These are phyloP conservation scores for Lepidium didymum DNA, from an alignment of 345 rosid genomes.

Conservation along the genomic window DNA sequence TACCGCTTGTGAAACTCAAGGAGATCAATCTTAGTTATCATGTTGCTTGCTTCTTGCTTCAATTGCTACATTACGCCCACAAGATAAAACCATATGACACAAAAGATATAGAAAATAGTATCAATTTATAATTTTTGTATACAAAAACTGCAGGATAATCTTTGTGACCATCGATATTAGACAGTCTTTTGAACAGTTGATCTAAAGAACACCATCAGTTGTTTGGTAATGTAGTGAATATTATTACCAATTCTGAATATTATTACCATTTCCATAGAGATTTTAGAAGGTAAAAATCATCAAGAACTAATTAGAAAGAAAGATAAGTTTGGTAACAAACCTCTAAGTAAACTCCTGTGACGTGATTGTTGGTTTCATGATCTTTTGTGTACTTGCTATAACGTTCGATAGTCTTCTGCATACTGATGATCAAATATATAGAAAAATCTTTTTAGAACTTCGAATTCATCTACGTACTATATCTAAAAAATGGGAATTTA, in stretches of 20 bases:
- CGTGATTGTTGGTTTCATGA: constrained; percentile 14
- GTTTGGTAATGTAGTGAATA: neutral
- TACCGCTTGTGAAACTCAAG: constrained; percentile 54
- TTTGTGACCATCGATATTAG: neutral
- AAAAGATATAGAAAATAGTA: neutral
- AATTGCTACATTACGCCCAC: constrained; percentile 37
- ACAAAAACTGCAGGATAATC: neutral
- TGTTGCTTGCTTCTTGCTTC: constrained; percentile 37
- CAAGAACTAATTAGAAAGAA: no score
- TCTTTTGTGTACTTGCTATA: constrained; percentile 34
- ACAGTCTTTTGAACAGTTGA: neutral
- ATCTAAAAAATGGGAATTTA: neutral
- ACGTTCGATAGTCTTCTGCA: constrained; percentile 45
- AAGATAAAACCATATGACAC: neutral
- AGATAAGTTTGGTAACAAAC: constrained; percentile 20
- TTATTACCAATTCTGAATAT: neutral
- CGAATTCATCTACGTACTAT: neutral
- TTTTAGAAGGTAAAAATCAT: neutral
- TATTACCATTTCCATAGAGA: neutral
- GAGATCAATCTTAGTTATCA: constrained; percentile 50
- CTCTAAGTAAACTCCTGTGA: constrained; percentile 29
- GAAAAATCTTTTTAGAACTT: neutral
- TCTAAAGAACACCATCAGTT: neutral
- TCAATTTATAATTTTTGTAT: neutral
- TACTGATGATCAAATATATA: constrained; percentile 31